phyloP scores from a whole-genome alignment of 495 filamentous ascomycete genomes.

The Thozetella sp. region DNA sequence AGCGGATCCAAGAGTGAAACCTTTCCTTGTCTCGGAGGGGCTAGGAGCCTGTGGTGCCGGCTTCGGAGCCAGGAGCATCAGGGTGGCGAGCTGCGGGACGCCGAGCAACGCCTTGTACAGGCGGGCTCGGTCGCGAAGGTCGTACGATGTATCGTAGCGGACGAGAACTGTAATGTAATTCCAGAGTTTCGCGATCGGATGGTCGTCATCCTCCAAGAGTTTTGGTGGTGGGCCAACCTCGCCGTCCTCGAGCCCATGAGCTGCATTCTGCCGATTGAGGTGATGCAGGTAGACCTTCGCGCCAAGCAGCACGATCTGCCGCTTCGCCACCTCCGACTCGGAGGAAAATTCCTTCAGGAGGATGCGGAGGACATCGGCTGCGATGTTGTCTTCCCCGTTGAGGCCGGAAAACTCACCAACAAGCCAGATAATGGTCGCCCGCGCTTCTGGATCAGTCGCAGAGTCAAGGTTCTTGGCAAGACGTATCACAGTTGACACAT shows the following conservation, averaged over 20 bases:
- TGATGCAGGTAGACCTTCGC: slow-evolving; percentile 94
- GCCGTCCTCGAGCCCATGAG: slow-evolving; percentile 25
- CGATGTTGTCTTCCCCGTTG: slow-evolving; percentile 81
- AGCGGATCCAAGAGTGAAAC: slow-evolving; percentile 77
- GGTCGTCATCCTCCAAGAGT: slow-evolving; percentile 50
- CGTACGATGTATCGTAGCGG: slow-evolving; percentile 92
- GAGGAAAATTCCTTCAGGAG: slow-evolving; percentile 80
- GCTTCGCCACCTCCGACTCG: slow-evolving; percentile 82
- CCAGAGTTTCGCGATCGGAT: slow-evolving; percentile 78
- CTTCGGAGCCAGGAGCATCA: slow-evolving; percentile 91
- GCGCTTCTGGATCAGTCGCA: slow-evolving; percentile 78
- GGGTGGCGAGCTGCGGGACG: slow-evolving; percentile 80
- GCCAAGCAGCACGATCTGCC: slow-evolving; percentile 88
- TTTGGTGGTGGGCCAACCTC: slow-evolving; percentile 19
- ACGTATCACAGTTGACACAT: slow-evolving; percentile 77
- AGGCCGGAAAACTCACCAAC: slow-evolving; percentile 90
- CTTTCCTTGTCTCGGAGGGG: slow-evolving; percentile 77
- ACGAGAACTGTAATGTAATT: slow-evolving; percentile 81
- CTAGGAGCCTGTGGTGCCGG: slow-evolving; percentile 86
- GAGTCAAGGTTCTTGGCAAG: slow-evolving; percentile 91
- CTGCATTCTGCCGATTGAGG: slow-evolving; percentile 61
- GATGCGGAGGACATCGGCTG: slow-evolving; percentile 90
- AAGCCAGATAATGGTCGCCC: slow-evolving; percentile 95
- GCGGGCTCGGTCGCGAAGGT: slow-evolving; percentile 86
- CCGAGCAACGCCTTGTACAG: slow-evolving; percentile 84